A percentile compares a stretch with the other conserved stretches of the same genome.
Evolutionary conservation across 2,329 filamentous ascomycete species (phyloP).

Genomic region (Akanthomyces lecanii): DNA sequence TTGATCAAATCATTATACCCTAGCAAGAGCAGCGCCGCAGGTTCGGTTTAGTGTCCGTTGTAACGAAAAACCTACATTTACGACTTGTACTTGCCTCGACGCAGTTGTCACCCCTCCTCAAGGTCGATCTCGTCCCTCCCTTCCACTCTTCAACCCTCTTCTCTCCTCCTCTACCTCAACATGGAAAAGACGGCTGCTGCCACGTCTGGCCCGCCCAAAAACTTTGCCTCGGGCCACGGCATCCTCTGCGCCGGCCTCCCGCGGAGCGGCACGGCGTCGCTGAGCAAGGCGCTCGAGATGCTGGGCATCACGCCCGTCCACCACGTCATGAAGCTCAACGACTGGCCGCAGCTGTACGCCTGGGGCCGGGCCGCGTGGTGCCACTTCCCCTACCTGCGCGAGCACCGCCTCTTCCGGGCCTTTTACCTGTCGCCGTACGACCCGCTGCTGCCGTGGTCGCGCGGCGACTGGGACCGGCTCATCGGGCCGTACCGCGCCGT

Average conservation of each 20-base stretch:
- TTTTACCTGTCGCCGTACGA: constrained; percentile 14
- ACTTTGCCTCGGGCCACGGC: constrained; percentile 16
- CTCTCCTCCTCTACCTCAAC: background rate
- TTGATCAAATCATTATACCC: background rate
- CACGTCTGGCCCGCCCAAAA: constrained; percentile 1
- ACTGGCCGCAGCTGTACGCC: constrained; percentile 14
- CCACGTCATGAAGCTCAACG: constrained; percentile 14
- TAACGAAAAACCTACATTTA: background rate
- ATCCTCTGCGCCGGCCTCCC: constrained; percentile 17
- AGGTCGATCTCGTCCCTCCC: background rate
- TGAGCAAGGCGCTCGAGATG: constrained; percentile 12
- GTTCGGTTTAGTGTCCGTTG: background rate
- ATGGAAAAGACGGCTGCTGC: background rate
- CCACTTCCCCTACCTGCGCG: constrained; percentile 15
- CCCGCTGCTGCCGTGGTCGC: constrained; percentile 14
- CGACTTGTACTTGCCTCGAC: background rate
- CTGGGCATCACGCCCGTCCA: constrained; percentile 14
- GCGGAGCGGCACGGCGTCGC: constrained; percentile 14
- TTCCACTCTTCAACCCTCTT: background rate
- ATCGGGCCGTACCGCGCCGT: constrained; percentile 12
- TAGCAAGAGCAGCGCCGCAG: background rate
- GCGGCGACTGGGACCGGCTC: constrained; percentile 17
- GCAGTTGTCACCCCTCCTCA: background rate
- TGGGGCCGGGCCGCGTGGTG: constrained; percentile 17
- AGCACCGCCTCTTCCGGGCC: constrained; percentile 11